Evolutionary conservation across 805 yeast genomes (phyloP), one percentile per base, ranked within the genome.

Genomic region (Cyberlindnera xylosilytica): DNA sequence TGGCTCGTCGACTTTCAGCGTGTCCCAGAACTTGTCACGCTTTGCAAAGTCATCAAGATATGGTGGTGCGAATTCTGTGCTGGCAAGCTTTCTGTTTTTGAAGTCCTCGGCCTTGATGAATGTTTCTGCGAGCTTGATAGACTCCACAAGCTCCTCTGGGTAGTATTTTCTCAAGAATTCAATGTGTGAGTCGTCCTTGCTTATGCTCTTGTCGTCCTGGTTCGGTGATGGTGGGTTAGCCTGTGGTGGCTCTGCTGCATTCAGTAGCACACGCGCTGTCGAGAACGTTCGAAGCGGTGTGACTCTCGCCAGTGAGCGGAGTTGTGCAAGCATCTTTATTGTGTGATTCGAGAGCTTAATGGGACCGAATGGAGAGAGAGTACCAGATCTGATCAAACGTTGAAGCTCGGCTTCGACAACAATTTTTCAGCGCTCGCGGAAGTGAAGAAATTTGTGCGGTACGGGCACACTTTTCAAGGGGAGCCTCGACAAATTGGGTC

Each of bases 71-170:
- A 87, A 87, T 23, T 68, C 65, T 7, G 67, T 64, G 19, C 70
- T 64, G 38, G 66, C 62, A 12, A 52, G 35, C 44, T 66, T 69
- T 39, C 72, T 72, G 36, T 65, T 56, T 4, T 62, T 58, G 66
- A 79, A 78, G 49, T 82, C 76, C 37, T 76, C 69, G 16, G 95
- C 91, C 9, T 78, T 70, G 39, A 89, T 79, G 16, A 77, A 72
- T 5, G 83, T 70, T 66, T 91, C 97, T 0, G 97, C 87, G 34
- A 83, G 73, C 53, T 84, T 71, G 51, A 93, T 87, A 40, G 95
- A 78, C 58, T 87, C 86, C 49, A 91, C 75, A 38, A 90, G 72
- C 45, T 82, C 84, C 24, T 89, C 87, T 8, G 91, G 79, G 63
- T 91, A 91, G 69, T 82, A 91, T 58, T 88, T 79, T 36, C 78